Conservation (phyloP, 306 rosid species). For the Dryas alaskensis region DNA sequence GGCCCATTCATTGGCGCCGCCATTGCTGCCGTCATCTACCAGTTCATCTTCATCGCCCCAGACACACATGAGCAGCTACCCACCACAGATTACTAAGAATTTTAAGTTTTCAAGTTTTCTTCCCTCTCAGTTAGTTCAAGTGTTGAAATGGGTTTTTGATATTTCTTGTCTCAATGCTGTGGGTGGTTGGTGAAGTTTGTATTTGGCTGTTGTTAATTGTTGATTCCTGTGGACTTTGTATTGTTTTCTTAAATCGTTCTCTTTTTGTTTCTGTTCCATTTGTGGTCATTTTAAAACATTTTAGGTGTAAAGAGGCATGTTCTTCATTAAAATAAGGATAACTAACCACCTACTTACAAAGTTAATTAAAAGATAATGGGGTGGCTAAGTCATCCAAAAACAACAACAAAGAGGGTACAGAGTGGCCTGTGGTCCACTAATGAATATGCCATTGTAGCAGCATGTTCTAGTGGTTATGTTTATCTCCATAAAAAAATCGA, state of each 20-base stretch:
- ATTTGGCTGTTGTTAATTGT: constrained; percentile 31
- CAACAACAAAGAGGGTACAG: not conserved
- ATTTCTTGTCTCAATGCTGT: not conserved
- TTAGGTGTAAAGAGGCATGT: not conserved
- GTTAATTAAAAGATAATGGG: not conserved
- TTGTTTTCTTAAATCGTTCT: constrained; percentile 9
- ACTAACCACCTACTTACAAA: constrained; percentile 8
- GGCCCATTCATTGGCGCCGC: constrained; percentile 66
- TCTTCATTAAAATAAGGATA: not conserved
- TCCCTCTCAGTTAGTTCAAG: not conserved
- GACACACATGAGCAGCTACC: constrained; percentile 58
- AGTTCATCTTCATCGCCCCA: constrained; percentile 53
- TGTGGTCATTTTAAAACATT: constrained; percentile 3
- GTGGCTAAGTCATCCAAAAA: not conserved
- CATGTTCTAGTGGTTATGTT: not conserved
- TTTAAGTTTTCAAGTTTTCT: not conserved
- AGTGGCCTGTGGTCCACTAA: constrained; percentile 5
- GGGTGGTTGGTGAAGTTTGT: constrained; percentile 27
- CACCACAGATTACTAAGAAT: constrained; percentile 40
- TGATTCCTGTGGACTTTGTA: constrained; percentile 27
- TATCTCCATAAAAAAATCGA: not conserved
- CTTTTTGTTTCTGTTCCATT: constrained; percentile 13
- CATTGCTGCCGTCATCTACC: constrained; percentile 59
- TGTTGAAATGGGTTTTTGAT: constrained; percentile 19
- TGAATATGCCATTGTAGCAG: not conserved